Conservation (phyloP, 176 grass and related monocot species). For the Eragrostis curvula region DNA sequence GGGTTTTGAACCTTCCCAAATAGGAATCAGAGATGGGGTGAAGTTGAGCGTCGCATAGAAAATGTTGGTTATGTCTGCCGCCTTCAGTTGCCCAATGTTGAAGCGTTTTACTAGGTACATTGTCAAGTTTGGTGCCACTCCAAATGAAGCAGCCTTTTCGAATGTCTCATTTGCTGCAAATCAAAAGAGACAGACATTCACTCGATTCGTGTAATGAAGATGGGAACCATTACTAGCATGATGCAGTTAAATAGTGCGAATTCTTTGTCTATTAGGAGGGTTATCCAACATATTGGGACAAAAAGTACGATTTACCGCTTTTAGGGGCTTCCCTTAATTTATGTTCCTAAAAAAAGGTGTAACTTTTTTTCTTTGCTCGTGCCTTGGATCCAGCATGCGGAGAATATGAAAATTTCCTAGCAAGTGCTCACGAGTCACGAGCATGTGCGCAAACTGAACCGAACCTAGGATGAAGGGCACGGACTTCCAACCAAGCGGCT, state of each 20-base stretch:
- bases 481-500: conserved; percentile 52
- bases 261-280: not conserved
- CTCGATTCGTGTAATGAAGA: not conserved
- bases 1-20: conserved; percentile 52
- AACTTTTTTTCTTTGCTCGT: no score
- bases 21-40: conserved; percentile 50
- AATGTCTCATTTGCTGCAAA: conserved; percentile 50
- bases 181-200: not conserved
- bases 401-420: no score
- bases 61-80: conserved; percentile 50
- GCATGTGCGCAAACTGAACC: no score
- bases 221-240: not conserved
- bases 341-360: no score
- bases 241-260: not conserved
- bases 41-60: conserved; percentile 55
- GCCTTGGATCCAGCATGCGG: no score
- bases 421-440: no score
- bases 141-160: conserved; percentile 46
- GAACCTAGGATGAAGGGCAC: conserved; percentile 61
- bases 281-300: not conserved
- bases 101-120: conserved; percentile 51
- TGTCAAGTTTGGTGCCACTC: conserved; percentile 53
- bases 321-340: no score
- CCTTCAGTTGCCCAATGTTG: conserved; percentile 40
- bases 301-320: no score